Evolutionary conservation across 441 rosid species (phyloP).

Genomic region (Hura crepitans): DNA sequence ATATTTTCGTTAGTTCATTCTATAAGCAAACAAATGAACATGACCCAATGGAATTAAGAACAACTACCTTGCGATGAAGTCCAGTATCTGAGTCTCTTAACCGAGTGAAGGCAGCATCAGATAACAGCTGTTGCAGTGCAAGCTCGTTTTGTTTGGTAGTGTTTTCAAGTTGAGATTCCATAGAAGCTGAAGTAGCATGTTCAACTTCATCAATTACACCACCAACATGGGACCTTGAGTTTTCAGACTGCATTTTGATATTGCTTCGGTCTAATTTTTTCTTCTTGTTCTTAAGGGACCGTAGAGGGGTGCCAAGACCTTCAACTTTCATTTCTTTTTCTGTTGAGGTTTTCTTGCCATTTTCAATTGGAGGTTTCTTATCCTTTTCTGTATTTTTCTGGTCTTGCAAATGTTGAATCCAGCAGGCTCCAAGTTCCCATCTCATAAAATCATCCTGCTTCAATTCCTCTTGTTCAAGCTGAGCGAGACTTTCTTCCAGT

Average conservation of each 20-base stretch:
- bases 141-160: conserved; percentile 29
- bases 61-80: conserved; percentile 52
- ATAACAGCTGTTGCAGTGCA: conserved; percentile 41
- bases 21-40: conserved; percentile 14
- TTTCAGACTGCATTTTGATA: conserved; percentile 38
- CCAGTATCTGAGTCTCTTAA: conserved; percentile 50
- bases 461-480: conserved; percentile 39
- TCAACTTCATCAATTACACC: conserved; percentile 40
- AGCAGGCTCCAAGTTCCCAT: conserved; percentile 81
- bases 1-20: conserved; percentile 32
- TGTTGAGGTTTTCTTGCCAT: conserved; percentile 41
- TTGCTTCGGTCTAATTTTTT: conserved; percentile 50
- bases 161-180: conserved; percentile 41
- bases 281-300: conserved; percentile 72
- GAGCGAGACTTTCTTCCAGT: conserved; percentile 46
- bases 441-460: conserved; percentile 42
- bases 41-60: conserved; percentile 22
- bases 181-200: conserved; percentile 36
- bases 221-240: conserved; percentile 37
- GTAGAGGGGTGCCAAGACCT: conserved; percentile 97
- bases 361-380: conserved; percentile 61
- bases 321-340: conserved; percentile 83
- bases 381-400: conserved; percentile 74
- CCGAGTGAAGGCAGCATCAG: conserved; percentile 43
- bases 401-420: conserved; percentile 68